Percentiles rank a stretch among this genome's conserved stretches.
phyloP scores from a whole-genome alignment of 2,329 filamentous ascomycete species.

The Madurella fahalii region DNA sequence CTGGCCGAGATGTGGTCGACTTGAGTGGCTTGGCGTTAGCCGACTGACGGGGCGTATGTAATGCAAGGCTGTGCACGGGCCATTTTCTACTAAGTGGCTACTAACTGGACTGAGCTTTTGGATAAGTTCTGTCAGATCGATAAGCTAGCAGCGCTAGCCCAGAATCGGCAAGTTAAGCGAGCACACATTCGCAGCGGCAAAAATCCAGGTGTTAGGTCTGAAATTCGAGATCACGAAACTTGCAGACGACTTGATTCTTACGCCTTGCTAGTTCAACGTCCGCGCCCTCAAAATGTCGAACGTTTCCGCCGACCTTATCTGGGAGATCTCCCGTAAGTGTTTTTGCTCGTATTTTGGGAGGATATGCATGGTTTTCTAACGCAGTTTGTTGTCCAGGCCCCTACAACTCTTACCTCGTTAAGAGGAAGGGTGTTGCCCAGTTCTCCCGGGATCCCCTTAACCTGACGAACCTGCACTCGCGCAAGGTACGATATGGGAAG shows the following conservation, averaged over 20 bases:
- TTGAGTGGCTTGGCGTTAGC: constrained; percentile 2
- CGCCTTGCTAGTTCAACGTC: constrained; percentile 21
- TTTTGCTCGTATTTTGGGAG: constrained; percentile 4
- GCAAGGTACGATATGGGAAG: constrained; percentile 61
- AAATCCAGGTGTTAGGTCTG: constrained; percentile 24
- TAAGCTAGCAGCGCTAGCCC: constrained; percentile 10
- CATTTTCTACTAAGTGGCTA: not conserved
- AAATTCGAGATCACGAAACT: constrained; percentile 25
- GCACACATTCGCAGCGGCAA: constrained; percentile 37
- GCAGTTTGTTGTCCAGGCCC: constrained; percentile 52
- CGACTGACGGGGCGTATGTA: constrained; percentile 12
- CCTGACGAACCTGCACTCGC: constrained; percentile 83
- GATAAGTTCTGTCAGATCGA: not conserved
- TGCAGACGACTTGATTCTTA: constrained; percentile 22
- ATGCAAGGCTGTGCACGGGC: not conserved
- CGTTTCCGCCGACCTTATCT: constrained; percentile 87
- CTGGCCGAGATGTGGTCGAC: constrained; percentile 5
- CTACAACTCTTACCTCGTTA: constrained; percentile 89
- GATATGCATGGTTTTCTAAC: constrained; percentile 19
- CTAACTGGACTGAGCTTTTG: not conserved
- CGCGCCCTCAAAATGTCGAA: constrained; percentile 58
- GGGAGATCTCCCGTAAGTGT: constrained; percentile 89
- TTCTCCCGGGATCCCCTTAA: constrained; percentile 96
- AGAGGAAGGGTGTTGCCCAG: constrained; percentile 79
- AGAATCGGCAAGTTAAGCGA: constrained; percentile 24